These are phyloP conservation scores for Zasmidium citrigriseum DNA, from an alignment of 2,329 filamentous ascomycete genomes.

Conservation along the genomic window DNA sequence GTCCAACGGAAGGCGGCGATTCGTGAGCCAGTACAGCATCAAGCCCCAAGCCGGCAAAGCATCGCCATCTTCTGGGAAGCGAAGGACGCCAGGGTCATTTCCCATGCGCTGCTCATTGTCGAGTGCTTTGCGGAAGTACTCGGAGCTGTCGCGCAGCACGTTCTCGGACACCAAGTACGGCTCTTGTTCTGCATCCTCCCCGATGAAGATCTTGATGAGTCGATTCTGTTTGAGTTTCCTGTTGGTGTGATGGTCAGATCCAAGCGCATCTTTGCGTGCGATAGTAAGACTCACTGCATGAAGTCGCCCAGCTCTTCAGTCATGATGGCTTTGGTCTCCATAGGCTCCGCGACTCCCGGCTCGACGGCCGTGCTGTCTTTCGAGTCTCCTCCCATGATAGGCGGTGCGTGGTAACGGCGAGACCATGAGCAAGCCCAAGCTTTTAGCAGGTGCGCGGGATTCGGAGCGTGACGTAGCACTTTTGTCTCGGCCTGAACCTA, in stretches of 20 bases:
- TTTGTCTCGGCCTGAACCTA: too few relatives aligned
- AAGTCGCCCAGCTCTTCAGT: neutral
- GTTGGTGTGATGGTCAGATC: neutral
- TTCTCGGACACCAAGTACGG: neutral
- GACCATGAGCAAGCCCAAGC: too few relatives aligned
- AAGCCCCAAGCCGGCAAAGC: constrained; percentile 3
- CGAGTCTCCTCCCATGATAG: too few relatives aligned
- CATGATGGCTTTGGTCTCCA: too few relatives aligned
- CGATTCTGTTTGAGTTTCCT: constrained; percentile 1
- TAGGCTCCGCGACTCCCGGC: too few relatives aligned
- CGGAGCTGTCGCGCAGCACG: neutral
- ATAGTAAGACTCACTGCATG: neutral
- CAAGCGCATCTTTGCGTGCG: neutral
- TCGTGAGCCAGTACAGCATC: constrained; percentile 10
- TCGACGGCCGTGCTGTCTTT: too few relatives aligned
- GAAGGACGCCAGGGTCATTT: neutral
- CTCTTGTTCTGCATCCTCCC: neutral
- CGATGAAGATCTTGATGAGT: constrained; percentile 3
- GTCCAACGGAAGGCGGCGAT: neutral
- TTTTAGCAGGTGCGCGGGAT: too few relatives aligned
- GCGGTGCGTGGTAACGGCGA: too few relatives aligned
- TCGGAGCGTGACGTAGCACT: too few relatives aligned
- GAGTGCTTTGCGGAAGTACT: constrained; percentile 11
- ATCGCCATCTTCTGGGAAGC: constrained; percentile 11
- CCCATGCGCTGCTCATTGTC: constrained; percentile 1